Percentiles rank a stretch among this genome's conserved stretches.
phyloP scores from a whole-genome alignment of 2,329 filamentous ascomycete genomes.

The Sporothrix globosa region DNA sequence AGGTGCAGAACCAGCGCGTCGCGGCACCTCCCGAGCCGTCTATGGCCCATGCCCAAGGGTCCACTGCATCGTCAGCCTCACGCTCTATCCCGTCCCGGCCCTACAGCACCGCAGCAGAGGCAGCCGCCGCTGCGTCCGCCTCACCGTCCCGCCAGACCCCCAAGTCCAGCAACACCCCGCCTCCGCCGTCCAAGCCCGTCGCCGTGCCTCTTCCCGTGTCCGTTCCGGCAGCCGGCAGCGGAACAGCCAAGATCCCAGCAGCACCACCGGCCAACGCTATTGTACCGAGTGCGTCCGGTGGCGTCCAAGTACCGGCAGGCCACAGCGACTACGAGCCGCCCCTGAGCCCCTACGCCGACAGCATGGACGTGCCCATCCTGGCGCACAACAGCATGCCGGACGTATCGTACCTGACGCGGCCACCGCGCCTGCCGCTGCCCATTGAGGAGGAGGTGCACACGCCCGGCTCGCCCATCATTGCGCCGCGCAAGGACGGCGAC shows the following conservation, averaged over 20 bases:
- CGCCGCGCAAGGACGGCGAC: conserved; percentile 64
- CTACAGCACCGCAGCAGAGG: conserved; percentile 32
- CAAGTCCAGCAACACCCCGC: conserved; percentile 36
- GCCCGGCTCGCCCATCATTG: conserved; percentile 86
- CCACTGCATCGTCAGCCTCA: conserved; percentile 46
- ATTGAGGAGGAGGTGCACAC: conserved; percentile 91
- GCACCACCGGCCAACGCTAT: not conserved
- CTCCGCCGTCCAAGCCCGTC: conserved; percentile 56
- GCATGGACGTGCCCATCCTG: conserved; percentile 50
- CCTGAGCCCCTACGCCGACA: conserved; percentile 43
- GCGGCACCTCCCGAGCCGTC: conserved; percentile 65
- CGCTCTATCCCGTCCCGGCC: conserved; percentile 39
- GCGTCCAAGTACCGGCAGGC: conserved; percentile 5
- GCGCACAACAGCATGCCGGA: conserved; percentile 63
- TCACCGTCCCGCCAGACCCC: conserved; percentile 29
- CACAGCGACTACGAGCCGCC: conserved; percentile 42
- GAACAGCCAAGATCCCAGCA: conserved; percentile 37
- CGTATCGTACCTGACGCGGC: conserved; percentile 67
- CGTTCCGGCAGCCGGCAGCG: not conserved
- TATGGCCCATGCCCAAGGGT: conserved; percentile 62
- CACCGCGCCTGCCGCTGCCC: conserved; percentile 85
- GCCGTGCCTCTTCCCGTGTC: conserved; percentile 52
- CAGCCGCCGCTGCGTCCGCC: conserved; percentile 34
- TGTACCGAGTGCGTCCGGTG: conserved; percentile 13
- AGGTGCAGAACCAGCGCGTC: conserved; percentile 59